Evolutionary conservation across 2,329 filamentous ascomycete genomes (phyloP).

Genomic region (Clarireedia homoeocarpa): DNA sequence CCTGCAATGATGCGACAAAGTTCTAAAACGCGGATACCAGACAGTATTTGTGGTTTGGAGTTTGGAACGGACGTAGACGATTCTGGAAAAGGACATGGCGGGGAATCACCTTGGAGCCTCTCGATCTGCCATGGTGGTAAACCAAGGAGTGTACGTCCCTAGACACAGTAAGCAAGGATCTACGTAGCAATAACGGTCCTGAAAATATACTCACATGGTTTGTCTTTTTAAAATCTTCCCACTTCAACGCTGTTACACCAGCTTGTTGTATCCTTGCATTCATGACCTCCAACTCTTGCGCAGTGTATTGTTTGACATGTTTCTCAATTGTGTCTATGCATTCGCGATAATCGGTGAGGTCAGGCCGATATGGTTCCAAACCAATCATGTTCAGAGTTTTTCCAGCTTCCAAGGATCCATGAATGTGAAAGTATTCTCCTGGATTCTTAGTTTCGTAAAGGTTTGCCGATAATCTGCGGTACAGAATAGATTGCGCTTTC

Average conservation of each 20-base stretch:
- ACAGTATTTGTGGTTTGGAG: conserved; percentile 31
- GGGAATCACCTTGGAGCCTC: conserved; percentile 35
- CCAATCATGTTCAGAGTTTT: conserved; percentile 65
- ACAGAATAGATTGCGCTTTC: conserved; percentile 61
- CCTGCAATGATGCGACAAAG: conserved; percentile 70
- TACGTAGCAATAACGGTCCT: neutral
- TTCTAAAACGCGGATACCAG: conserved; percentile 65
- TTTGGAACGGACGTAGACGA: conserved; percentile 21
- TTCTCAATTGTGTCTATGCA: conserved; percentile 52
- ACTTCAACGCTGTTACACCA: conserved; percentile 50
- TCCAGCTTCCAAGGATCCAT: conserved; percentile 65
- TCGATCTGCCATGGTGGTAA: conserved; percentile 41
- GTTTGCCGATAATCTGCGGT: conserved; percentile 65
- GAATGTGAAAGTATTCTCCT: conserved; percentile 67
- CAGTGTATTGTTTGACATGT: conserved; percentile 47
- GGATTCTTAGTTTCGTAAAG: conserved; percentile 59
- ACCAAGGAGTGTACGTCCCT: conserved; percentile 34
- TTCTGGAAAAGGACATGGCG: conserved; percentile 34
- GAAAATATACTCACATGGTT: conserved; percentile 37
- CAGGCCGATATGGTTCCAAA: conserved; percentile 51
- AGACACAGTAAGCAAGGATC: neutral
- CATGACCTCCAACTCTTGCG: conserved; percentile 48
- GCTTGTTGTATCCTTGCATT: conserved; percentile 51
- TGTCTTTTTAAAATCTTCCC: conserved; percentile 50
- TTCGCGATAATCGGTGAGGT: conserved; percentile 50